A percentile compares a stretch with the other conserved stretches of the same genome.
These are phyloP conservation scores for Colletotrichum orbiculare DNA, from an alignment of 2,329 filamentous ascomycete species.

Conservation along the genomic window DNA sequence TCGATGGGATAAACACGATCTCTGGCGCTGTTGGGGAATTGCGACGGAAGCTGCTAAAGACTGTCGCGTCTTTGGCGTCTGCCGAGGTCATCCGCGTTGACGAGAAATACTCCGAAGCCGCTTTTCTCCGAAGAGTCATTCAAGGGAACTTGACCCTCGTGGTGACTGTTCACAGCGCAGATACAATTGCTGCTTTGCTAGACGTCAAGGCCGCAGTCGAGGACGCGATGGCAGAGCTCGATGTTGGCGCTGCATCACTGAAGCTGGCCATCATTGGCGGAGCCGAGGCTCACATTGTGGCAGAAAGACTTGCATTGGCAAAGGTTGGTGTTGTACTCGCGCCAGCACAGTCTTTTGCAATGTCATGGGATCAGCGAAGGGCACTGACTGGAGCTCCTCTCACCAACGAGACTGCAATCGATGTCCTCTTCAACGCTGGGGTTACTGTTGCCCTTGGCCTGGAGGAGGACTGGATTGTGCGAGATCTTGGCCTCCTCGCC, in stretches of 20 bases:
- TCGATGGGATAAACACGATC: constrained; percentile 55
- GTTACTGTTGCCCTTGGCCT: constrained; percentile 69
- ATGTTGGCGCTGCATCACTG: constrained; percentile 44
- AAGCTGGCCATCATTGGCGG: constrained; percentile 69
- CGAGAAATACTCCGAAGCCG: constrained; percentile 58
- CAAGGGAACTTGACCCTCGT: constrained; percentile 64
- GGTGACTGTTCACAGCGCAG: constrained; percentile 71
- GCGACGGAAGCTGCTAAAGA: constrained; percentile 64
- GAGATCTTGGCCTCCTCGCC: constrained; percentile 69
- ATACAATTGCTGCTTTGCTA: constrained; percentile 69
- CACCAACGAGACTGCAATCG: constrained; percentile 71
- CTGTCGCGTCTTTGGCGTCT: constrained; percentile 50
- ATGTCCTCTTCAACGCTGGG: constrained; percentile 67
- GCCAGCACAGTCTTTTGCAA: constrained; percentile 66
- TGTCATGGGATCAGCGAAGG: constrained; percentile 70
- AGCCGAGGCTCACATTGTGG: constrained; percentile 71
- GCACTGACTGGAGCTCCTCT: constrained; percentile 72
- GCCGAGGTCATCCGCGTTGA: constrained; percentile 49
- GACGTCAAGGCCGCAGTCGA: constrained; percentile 69
- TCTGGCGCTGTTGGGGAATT: constrained; percentile 65
- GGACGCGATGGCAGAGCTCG: constrained; percentile 42
- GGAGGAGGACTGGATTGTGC: constrained; percentile 70
- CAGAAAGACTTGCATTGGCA: constrained; percentile 65
- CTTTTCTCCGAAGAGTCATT: constrained; percentile 65
- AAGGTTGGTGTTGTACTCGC: constrained; percentile 69